These are phyloP conservation scores for Neurospora tetraspora DNA, from an alignment of 495 filamentous ascomycete species.

Conservation along the genomic window DNA sequence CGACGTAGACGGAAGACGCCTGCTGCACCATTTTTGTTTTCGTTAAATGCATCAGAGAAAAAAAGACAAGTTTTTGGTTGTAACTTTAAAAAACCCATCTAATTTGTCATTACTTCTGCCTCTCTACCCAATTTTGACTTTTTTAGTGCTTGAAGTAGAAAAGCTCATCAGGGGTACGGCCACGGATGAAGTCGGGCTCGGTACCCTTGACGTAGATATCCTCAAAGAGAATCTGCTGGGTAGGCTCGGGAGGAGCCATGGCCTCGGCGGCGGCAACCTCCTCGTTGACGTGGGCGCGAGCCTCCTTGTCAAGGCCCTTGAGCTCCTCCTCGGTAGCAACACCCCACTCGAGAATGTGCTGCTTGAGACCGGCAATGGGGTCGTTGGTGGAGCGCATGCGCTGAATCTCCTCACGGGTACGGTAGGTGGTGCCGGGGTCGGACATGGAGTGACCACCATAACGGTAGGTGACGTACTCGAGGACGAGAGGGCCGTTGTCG, in stretches of 20 bases:
- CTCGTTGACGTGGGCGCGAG: constrained; percentile 69
- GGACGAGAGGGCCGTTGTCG: constrained; percentile 84
- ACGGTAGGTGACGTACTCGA: constrained; percentile 98
- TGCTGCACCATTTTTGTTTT: background rate
- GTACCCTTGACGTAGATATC: constrained; percentile 91
- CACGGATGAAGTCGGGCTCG: constrained; percentile 86
- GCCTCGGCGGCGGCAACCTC: constrained; percentile 86
- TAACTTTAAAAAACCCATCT: background rate
- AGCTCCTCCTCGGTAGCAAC: constrained; percentile 93
- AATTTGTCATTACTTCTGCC: background rate
- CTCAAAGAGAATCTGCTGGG: constrained; percentile 75
- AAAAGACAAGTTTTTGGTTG: background rate
- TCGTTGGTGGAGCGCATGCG: constrained; percentile 98
- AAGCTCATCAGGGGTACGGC: constrained; percentile 84
- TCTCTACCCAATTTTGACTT: background rate
- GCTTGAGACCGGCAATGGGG: constrained; percentile 94
- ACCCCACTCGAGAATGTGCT: constrained; percentile 93
- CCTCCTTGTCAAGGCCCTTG: constrained; percentile 89
- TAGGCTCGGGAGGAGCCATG: constrained; percentile 70
- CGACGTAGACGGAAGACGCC: background rate
- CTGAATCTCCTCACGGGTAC: constrained; percentile 97
- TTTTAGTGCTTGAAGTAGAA: constrained; percentile 54
- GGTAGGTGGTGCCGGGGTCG: constrained; percentile 97
- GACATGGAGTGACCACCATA: constrained; percentile 99
- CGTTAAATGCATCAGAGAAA: background rate